Conservation (phyloP, 768 basidiomycete species). For the Termitomyces sp. region DNA sequence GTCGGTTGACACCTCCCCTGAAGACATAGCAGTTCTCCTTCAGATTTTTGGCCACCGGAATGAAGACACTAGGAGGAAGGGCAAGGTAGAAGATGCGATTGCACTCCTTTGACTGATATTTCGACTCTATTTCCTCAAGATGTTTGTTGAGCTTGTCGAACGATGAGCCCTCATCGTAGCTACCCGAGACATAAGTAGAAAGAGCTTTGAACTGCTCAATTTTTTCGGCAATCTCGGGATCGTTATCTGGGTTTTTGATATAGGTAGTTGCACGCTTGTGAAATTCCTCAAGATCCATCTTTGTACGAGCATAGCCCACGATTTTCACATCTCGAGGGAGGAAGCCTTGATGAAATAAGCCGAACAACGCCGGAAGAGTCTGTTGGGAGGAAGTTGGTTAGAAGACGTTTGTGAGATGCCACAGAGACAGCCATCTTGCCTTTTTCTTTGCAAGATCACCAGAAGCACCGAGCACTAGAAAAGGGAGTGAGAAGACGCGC, state of each 20-base stretch:
- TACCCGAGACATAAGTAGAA: constrained; percentile 78
- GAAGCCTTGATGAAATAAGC: constrained; percentile 73
- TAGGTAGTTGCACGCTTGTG: constrained; percentile 79
- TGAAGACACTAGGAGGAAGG: constrained; percentile 95
- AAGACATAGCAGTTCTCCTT: constrained; percentile 75
- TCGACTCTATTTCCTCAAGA: constrained; percentile 71
- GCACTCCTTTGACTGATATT: constrained; percentile 52
- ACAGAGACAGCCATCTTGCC: constrained; percentile 31
- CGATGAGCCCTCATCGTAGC: constrained; percentile 79
- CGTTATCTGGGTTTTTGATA: constrained; percentile 73
- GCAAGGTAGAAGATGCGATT: constrained; percentile 97
- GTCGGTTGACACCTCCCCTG: constrained; percentile 70
- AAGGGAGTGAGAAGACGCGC: constrained; percentile 7
- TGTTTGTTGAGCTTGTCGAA: constrained; percentile 76
- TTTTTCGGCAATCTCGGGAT: constrained; percentile 47
- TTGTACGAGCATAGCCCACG: constrained; percentile 95
- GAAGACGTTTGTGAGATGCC: constrained; percentile 1
- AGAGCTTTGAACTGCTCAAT: constrained; percentile 81
- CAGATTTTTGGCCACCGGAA: constrained; percentile 77
- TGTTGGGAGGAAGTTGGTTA: constrained; percentile 24
- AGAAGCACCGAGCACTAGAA: constrained; percentile 85
- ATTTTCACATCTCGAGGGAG: constrained; percentile 84
- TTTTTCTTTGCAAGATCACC: constrained; percentile 99
- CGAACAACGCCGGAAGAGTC: constrained; percentile 96
- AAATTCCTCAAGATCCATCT: constrained; percentile 85